Evolutionary conservation across 2,329 filamentous ascomycete species (phyloP), one percentile per base, ranked within the genome.

Genomic region (Penicillium occitanis): DNA sequence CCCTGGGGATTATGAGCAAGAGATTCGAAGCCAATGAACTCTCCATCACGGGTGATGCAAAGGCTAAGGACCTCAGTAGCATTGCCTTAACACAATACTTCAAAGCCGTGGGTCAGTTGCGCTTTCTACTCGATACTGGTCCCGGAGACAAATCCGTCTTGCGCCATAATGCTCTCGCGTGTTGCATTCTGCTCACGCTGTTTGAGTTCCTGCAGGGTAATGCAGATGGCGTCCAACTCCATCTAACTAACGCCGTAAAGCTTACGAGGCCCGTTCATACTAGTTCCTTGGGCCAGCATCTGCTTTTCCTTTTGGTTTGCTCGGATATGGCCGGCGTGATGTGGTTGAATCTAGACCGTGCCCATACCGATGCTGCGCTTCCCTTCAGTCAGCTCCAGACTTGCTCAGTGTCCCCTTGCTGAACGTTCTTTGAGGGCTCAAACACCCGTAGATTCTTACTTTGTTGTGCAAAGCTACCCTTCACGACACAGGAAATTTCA

Each of bases 201-300:
- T 61, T 61, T 11, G 59, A 61, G 30, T 61, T 61, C 28, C 30
- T 61, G 44, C 59, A 61, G 11, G 59, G 59, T 46, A 61, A 61
- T 28, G 42, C 59, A 30, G 19, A 33, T 50, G 59, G 59, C 6
- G 42, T 50, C 3, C 59, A 11, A 48, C 19, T 50, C 22, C 59
- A 61, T 50, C 59, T 61, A 2, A 19, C 14, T 3, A 61, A 61
- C 19, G 59, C 59, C 5, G n/a, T 37, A 7, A 61, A 46, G 44
- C 44, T 46, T 17, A 22, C 44, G 19, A n/a, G 8, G 6, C 44
- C 44, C 44, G 19, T 19, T 22, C 44, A 46, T 46, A 22, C 44
- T 7, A 46, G 44, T 19, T 3, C 44, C 3, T 17, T 46, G 44
- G 44, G 44, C 44, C 6, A 46, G n/a, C 44, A 46, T 46, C 44